phyloP scores from a whole-genome alignment of 352 stramenopile species.

The Phytopythium kandeliae region DNA sequence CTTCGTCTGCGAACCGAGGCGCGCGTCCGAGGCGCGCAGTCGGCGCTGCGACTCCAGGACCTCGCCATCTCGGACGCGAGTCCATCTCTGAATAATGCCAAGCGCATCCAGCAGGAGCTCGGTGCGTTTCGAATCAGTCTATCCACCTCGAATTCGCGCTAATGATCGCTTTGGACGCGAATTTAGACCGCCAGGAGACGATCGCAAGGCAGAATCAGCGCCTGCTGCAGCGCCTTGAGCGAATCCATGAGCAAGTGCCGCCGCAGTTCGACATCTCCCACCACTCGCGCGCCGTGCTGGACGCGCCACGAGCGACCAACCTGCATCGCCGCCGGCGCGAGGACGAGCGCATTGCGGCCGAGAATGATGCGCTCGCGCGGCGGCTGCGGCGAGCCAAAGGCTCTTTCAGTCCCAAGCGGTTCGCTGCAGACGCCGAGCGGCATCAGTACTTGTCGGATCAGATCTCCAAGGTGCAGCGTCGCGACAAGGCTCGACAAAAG shows the following conservation, averaged over 20 bases:
- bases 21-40: slow-evolving; percentile 40
- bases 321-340: slow-evolving; percentile 18
- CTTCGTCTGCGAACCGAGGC: slow-evolving; percentile 35
- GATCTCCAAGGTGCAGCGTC: slow-evolving; percentile 43
- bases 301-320: slow-evolving; percentile 32
- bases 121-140: slow-evolving; percentile 13
- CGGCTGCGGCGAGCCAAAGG: slow-evolving; percentile 34
- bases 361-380: slow-evolving; percentile 42
- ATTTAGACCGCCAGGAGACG: slow-evolving; percentile 37
- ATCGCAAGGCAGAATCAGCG: slow-evolving; percentile 49
- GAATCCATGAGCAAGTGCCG: slow-evolving; percentile 43
- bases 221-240: slow-evolving; percentile 40
- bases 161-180: neutral
- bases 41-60: slow-evolving; percentile 23
- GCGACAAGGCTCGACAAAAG: slow-evolving; percentile 33
- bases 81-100: slow-evolving; percentile 38
- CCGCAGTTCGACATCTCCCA: slow-evolving; percentile 64
- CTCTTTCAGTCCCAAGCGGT: slow-evolving; percentile 38
- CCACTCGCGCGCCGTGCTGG: slow-evolving; percentile 32
- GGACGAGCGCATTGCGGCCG: slow-evolving; percentile 36
- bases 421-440: slow-evolving; percentile 35
- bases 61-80: slow-evolving; percentile 20
- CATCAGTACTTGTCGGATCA: slow-evolving; percentile 47
- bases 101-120: slow-evolving; percentile 51
- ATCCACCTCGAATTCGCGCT: neutral